Evolutionary conservation across 371 early-diverging fungal genomes (phyloP).

Genomic region (Mortierella sp.): DNA sequence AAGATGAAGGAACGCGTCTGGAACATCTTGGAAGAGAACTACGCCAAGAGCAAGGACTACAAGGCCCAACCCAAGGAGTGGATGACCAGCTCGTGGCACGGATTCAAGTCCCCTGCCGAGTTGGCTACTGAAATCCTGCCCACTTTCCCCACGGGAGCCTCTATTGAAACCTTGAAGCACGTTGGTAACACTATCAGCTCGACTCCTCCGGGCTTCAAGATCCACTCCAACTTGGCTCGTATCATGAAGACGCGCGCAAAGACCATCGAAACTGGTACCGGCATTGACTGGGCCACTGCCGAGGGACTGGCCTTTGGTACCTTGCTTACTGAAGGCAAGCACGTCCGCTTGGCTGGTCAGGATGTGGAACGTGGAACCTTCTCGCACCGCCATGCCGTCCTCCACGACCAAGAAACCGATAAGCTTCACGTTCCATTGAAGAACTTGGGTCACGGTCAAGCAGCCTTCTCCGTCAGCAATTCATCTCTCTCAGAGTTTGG

Average conservation of each 20-base stretch:
- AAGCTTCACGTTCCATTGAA: constrained; percentile 80
- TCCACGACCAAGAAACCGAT: constrained; percentile 91
- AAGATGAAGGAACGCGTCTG: constrained; percentile 91
- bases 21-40: constrained; percentile 91
- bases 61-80: constrained; percentile 91
- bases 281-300: constrained; percentile 97
- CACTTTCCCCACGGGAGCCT: constrained; percentile 88
- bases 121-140: constrained; percentile 72
- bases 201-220: constrained; percentile 86
- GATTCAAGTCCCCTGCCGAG: constrained; percentile 86
- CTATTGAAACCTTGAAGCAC: constrained; percentile 75
- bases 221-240: constrained; percentile 87
- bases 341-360: constrained; percentile 94
- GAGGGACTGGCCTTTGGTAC: constrained; percentile 95
- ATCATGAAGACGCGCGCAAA: constrained; percentile 88
- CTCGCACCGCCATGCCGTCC: constrained; percentile 95
- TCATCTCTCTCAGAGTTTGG: constrained; percentile 97
- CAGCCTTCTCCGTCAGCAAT: constrained; percentile 90
- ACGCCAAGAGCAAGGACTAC: constrained; percentile 89
- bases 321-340: constrained; percentile 88
- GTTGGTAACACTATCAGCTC: constrained; percentile 85
- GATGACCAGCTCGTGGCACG: constrained; percentile 94
- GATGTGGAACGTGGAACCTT: constrained; percentile 99
- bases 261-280: constrained; percentile 76
- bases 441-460: constrained; percentile 86